Evolutionary conservation across 176 grass and related monocot species (phyloP).

Genomic region (Canna indica): DNA sequence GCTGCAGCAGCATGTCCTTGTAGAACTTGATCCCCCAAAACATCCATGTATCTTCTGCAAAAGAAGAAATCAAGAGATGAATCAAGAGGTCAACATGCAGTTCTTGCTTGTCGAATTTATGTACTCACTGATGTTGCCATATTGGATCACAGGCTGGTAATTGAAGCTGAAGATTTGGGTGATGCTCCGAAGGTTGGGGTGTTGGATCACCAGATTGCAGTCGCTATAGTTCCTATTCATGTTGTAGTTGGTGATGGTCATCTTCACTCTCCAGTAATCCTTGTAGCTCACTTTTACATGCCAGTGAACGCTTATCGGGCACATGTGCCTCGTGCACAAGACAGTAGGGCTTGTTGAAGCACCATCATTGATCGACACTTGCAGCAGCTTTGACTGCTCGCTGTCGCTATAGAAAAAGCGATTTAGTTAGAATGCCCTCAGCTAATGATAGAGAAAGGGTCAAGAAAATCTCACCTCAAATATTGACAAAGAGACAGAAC

Average conservation of each 20-base stretch:
- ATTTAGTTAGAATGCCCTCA: no score
- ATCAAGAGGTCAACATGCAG: no score
- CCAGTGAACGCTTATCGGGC: slow-evolving; percentile 65
- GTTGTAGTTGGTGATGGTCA: slow-evolving; percentile 55
- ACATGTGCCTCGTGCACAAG: slow-evolving; percentile 59
- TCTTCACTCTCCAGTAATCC: slow-evolving; percentile 63
- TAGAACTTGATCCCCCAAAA: slow-evolving; percentile 58
- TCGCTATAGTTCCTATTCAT: slow-evolving; percentile 50
- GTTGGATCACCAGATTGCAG: slow-evolving; percentile 67
- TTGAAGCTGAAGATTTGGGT: slow-evolving; percentile 74
- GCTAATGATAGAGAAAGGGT: slow-evolving; percentile 43
- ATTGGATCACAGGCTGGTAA: slow-evolving; percentile 48
- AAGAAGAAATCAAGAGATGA: neutral
- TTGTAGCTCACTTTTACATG: slow-evolving; percentile 61
- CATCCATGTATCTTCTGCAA: slow-evolving; percentile 48
- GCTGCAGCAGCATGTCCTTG: slow-evolving; percentile 60
- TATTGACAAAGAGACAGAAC: slow-evolving; percentile 56
- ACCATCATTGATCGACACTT: neutral
- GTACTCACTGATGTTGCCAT: slow-evolving; percentile 47
- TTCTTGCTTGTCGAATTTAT: neutral
- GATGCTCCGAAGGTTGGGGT: slow-evolving; percentile 43
- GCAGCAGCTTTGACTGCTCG: neutral
- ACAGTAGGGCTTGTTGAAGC: slow-evolving; percentile 9
- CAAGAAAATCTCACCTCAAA: slow-evolving; percentile 52
- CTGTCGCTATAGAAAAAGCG: no score